Evolutionary conservation across 805 yeast genomes (phyloP).

Genomic region (Ogataea sp.): DNA sequence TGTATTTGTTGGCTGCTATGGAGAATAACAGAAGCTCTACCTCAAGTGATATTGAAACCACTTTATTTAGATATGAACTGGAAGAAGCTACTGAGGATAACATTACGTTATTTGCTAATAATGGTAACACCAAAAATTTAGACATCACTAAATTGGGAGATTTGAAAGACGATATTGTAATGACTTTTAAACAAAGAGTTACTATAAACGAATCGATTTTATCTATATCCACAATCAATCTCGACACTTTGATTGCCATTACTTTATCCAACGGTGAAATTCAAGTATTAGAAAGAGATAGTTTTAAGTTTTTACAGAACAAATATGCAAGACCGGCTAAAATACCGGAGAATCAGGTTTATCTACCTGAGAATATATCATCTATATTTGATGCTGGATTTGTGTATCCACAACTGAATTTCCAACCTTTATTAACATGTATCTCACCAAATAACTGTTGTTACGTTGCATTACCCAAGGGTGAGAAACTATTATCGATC

Average conservation of each 20-base stretch:
- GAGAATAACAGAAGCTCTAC: constrained; percentile 19
- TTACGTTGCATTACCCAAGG: constrained; percentile 22
- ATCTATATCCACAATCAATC: constrained; percentile 24
- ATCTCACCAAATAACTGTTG: constrained; percentile 48
- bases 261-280: constrained; percentile 35
- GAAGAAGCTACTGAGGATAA: constrained; percentile 9
- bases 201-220: constrained; percentile 20
- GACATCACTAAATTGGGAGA: constrained; percentile 3
- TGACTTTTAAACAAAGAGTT: constrained; percentile 14
- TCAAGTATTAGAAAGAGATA: constrained; percentile 35
- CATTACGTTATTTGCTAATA: constrained; percentile 16
- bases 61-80: constrained; percentile 18
- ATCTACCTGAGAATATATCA: constrained; percentile 26
- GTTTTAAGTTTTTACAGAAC: constrained; percentile 16
- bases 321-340: not conserved
- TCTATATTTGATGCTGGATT: constrained; percentile 50
- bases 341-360: constrained; percentile 4
- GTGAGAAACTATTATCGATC: constrained; percentile 14
- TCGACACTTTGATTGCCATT: constrained; percentile 33
- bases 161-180: constrained; percentile 1
- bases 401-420: constrained; percentile 30
- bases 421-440: constrained; percentile 27
- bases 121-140: constrained; percentile 13
- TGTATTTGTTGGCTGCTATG: constrained; percentile 41
- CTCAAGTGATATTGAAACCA: constrained; percentile 9